A percentile compares a stretch with the other conserved stretches of the same genome.
These are phyloP conservation scores for Ambrosiella cleistominuta DNA, from an alignment of 2,329 filamentous ascomycete species.

Conservation along the genomic window DNA sequence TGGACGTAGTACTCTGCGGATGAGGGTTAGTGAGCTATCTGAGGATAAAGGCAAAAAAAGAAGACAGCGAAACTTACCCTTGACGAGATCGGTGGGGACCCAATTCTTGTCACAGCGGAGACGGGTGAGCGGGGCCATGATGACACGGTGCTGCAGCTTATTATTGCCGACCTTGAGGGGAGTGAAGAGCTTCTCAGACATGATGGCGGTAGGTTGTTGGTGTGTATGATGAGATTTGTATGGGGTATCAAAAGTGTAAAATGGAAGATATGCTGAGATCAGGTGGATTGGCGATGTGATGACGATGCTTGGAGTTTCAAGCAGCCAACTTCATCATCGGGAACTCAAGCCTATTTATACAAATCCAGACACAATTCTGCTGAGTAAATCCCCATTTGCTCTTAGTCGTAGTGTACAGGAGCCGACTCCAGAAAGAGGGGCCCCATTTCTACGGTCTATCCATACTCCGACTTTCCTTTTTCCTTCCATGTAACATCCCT, in stretches of 20 bases:
- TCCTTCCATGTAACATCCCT: no score
- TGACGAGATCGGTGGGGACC: constrained; percentile 18
- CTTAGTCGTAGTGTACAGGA: no score
- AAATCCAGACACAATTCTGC: no score
- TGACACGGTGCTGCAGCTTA: constrained; percentile 27
- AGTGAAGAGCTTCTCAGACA: constrained; percentile 23
- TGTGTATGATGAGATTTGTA: not conserved
- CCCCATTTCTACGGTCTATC: no score
- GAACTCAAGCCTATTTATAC: no score
- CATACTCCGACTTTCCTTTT: no score
- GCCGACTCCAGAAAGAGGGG: no score
- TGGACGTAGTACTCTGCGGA: constrained; percentile 27
- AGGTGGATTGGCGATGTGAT: not conserved
- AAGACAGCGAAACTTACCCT: constrained; percentile 17
- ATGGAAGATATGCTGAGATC: not conserved
- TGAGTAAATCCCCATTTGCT: no score
- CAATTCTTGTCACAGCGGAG: constrained; percentile 28
- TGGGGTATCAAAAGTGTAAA: not conserved
- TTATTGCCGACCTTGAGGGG: constrained; percentile 25
- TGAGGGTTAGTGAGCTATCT: constrained; percentile 12
- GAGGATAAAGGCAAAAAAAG: not conserved
- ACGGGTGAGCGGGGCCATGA: constrained; percentile 41
- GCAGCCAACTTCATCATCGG: no score
- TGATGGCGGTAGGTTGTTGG: not conserved
- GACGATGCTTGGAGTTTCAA: no score